phyloP scores from a whole-genome alignment of 257 asterid genomes.

The Salvia miltiorrhiza region DNA sequence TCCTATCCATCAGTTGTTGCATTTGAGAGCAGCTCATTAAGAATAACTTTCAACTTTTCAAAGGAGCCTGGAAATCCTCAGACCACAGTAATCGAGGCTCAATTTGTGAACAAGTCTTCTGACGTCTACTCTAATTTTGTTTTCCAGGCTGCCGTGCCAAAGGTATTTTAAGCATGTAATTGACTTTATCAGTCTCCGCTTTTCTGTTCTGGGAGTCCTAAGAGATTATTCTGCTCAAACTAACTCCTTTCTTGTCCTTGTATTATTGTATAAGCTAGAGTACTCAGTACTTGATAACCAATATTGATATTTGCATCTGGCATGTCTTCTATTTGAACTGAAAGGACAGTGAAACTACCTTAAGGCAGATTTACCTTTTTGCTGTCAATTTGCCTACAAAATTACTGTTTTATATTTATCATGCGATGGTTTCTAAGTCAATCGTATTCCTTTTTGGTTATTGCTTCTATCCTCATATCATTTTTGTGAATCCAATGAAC shows the following conservation, averaged over 20 bases:
- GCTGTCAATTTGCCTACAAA: not conserved
- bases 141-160: conserved; percentile 98
- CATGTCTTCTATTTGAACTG: not conserved
- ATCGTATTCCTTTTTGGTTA: not conserved
- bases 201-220: conserved; percentile 3
- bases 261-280: conserved; percentile 14
- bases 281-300: not conserved
- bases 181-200: not conserved
- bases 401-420: not conserved
- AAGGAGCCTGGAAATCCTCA: conserved; percentile 76
- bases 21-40: conserved; percentile 78
- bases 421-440: not conserved
- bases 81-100: conserved; percentile 71
- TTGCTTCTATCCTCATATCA: not conserved
- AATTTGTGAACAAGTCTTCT: conserved; percentile 66
- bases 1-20: conserved; percentile 74
- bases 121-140: conserved; percentile 64
- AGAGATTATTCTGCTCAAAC: conserved; percentile 1
- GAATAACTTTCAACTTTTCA: conserved; percentile 67
- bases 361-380: not conserved
- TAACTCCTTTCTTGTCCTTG: not conserved
- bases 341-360: not conserved
- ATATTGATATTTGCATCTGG: not conserved
- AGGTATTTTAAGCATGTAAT: conserved; percentile 45
- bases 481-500: conserved; percentile 28